phyloP scores from a whole-genome alignment of 2,329 filamentous ascomycete genomes.

The Claviceps pazoutovae region DNA sequence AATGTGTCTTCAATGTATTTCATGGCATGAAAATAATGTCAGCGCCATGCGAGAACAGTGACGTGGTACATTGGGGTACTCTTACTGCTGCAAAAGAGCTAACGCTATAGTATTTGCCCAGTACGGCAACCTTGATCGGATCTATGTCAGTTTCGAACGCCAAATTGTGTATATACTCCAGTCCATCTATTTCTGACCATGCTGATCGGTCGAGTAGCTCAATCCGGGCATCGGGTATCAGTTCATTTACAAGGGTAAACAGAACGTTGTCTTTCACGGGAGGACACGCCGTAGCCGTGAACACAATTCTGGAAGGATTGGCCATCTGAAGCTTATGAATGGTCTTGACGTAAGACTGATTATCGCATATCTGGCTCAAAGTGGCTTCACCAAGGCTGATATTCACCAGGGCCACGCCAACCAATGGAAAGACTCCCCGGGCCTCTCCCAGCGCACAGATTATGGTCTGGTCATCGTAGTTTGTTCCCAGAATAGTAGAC shows the following conservation, averaged over 20 bases:
- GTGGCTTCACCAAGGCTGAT: slow-evolving; percentile 71
- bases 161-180: slow-evolving; percentile 66
- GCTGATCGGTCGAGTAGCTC: slow-evolving; percentile 56
- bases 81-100: slow-evolving; percentile 76
- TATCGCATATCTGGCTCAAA: slow-evolving; percentile 84
- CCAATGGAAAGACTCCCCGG: slow-evolving; percentile 69
- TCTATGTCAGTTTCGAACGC: slow-evolving; percentile 70
- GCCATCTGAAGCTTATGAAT: slow-evolving; percentile 76
- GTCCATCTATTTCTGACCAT: slow-evolving; percentile 67
- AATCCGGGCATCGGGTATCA: slow-evolving; percentile 18
- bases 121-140: slow-evolving; percentile 62
- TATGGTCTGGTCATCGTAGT: slow-evolving; percentile 47
- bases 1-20: slow-evolving; percentile 66
- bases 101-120: slow-evolving; percentile 75
- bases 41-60: neutral
- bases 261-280: slow-evolving; percentile 59
- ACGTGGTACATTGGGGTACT: slow-evolving; percentile 2
- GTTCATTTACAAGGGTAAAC: slow-evolving; percentile 56
- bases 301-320: slow-evolving; percentile 64
- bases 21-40: slow-evolving; percentile 43
- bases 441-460: slow-evolving; percentile 84
- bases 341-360: slow-evolving; percentile 78
- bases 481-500: slow-evolving; percentile 27
- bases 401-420: slow-evolving; percentile 81
- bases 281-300: slow-evolving; percentile 54